Percentiles rank a stretch among this genome's conserved stretches.
These are phyloP conservation scores for Hyphodiscus hymeniophilus DNA, from an alignment of 495 filamentous ascomycete species.

Conservation along the genomic window DNA sequence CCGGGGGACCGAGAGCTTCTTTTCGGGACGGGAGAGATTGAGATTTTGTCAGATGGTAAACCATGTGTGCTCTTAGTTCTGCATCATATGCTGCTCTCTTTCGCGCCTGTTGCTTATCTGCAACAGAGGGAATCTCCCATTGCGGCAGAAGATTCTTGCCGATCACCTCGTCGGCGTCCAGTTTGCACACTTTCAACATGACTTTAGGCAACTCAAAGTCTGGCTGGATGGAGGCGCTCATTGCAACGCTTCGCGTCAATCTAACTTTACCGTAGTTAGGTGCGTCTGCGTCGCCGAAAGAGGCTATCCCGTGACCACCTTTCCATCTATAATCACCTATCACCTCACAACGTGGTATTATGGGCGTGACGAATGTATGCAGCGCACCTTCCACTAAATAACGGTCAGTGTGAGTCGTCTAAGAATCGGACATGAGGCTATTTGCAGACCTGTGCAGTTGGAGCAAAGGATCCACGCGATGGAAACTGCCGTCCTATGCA, in stretches of 20 bases:
- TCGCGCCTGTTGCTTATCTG: constrained; percentile 12
- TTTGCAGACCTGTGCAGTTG: no score
- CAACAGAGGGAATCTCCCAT: constrained; percentile 5
- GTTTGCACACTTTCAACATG: constrained; percentile 13
- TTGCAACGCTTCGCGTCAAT: constrained; percentile 13
- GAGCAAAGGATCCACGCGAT: no score
- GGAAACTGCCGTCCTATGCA: no score
- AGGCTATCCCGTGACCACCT: constrained; percentile 12
- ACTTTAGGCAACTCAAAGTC: constrained; percentile 18
- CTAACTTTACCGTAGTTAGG: constrained; percentile 1
- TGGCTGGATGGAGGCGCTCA: constrained; percentile 19
- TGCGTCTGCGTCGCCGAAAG: constrained; percentile 7
- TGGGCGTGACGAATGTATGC: constrained; percentile 20
- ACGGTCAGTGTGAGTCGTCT: no score
- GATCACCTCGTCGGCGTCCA: constrained; percentile 3
- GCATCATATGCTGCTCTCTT: constrained; percentile 14
- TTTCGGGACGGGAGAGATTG: constrained; percentile 8
- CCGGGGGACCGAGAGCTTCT: constrained; percentile 3
- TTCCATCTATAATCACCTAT: constrained; percentile 15
- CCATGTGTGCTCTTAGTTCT: constrained; percentile 9
- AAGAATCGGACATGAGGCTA: no score
- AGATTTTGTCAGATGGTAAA: constrained; percentile 11
- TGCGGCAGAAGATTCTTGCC: constrained; percentile 4
- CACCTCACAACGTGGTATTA: constrained; percentile 15
- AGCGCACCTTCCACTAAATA: constrained; percentile 17